Conservation (phyloP, 2,329 filamentous ascomycete genomes). For the Alternaria burnsii region DNA sequence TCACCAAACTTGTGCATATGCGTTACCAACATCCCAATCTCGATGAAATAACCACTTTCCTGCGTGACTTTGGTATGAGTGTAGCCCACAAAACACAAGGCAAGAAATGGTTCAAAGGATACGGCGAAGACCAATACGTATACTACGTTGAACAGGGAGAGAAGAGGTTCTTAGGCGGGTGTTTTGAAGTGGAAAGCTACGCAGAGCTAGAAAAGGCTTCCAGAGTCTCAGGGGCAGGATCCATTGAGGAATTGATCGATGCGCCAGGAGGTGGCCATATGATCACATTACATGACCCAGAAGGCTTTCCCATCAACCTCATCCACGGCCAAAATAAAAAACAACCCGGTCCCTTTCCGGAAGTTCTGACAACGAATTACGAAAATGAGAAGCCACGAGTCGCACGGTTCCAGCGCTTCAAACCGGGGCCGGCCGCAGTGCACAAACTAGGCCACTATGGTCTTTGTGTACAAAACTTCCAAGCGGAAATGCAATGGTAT, state of each 20-base stretch:
- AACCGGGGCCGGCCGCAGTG: constrained; percentile 59
- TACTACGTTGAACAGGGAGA: constrained; percentile 62
- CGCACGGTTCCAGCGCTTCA: constrained; percentile 63
- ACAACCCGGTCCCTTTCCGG: constrained; percentile 58
- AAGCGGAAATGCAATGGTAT: constrained; percentile 54
- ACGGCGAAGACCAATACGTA: constrained; percentile 67
- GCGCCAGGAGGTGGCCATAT: constrained; percentile 64
- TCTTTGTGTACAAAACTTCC: constrained; percentile 51
- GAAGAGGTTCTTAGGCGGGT: constrained; percentile 65
- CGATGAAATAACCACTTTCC: constrained; percentile 57
- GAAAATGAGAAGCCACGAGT: constrained; percentile 55
- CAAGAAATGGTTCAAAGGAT: constrained; percentile 67
- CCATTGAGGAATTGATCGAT: constrained; percentile 59
- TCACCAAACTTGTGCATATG: constrained; percentile 61
- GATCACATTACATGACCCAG: constrained; percentile 58
- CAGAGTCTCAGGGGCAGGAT: constrained; percentile 58
- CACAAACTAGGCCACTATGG: constrained; percentile 62
- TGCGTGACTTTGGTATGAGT: constrained; percentile 49
- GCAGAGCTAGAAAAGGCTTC: constrained; percentile 62
- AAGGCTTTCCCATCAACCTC: constrained; percentile 66
- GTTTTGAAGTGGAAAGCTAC: constrained; percentile 65
- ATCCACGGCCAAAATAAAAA: constrained; percentile 62
- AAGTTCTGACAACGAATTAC: constrained; percentile 58
- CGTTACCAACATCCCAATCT: constrained; percentile 64
- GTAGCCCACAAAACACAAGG: constrained; percentile 42